Conservation (phyloP, 1,284 basidiomycete species). For the Sporisorium graminicola region DNA sequence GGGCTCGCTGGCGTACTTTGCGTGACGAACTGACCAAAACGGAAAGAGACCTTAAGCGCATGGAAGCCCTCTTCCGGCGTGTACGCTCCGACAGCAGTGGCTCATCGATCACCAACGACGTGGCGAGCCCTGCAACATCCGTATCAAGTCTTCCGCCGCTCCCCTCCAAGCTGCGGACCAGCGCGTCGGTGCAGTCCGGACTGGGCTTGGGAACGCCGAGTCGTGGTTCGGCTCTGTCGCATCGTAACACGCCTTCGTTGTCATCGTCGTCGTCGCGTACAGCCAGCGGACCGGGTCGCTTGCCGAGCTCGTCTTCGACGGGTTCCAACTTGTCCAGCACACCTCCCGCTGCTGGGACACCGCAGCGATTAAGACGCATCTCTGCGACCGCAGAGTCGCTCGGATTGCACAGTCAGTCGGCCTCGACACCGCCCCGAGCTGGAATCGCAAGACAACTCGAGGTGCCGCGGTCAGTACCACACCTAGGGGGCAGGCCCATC, state of each 20-base stretch:
- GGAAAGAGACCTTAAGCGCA: constrained; percentile 83
- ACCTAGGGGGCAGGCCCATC: constrained; percentile 7
- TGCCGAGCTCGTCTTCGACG: constrained; percentile 45
- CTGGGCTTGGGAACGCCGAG: constrained; percentile 46
- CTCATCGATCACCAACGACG: constrained; percentile 32
- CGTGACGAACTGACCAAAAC: constrained; percentile 81
- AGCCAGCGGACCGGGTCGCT: constrained; percentile 37
- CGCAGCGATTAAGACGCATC: constrained; percentile 35
- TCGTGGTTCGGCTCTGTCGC: constrained; percentile 21
- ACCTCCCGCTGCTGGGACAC: constrained; percentile 31
- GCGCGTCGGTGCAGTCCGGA: constrained; percentile 35
- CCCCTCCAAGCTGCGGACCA: constrained; percentile 26
- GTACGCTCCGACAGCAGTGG: constrained; percentile 41
- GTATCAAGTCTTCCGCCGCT: constrained; percentile 34
- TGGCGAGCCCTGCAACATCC: constrained; percentile 34
- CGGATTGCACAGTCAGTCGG: constrained; percentile 20
- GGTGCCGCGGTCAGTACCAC: constrained; percentile 18
- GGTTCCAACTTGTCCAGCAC: constrained; percentile 40
- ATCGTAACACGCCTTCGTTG: constrained; percentile 14
- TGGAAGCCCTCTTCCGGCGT: constrained; percentile 75
- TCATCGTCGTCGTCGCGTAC: constrained; percentile 30
- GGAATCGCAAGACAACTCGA: constrained; percentile 26
- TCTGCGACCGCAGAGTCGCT: constrained; percentile 48
- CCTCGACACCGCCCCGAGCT: constrained; percentile 36
- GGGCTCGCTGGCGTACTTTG: constrained; percentile 82